Percentiles rank a stretch among this genome's conserved stretches.
Conservation (phyloP, 495 filamentous ascomycete genomes). For the Evernia prunastri region DNA sequence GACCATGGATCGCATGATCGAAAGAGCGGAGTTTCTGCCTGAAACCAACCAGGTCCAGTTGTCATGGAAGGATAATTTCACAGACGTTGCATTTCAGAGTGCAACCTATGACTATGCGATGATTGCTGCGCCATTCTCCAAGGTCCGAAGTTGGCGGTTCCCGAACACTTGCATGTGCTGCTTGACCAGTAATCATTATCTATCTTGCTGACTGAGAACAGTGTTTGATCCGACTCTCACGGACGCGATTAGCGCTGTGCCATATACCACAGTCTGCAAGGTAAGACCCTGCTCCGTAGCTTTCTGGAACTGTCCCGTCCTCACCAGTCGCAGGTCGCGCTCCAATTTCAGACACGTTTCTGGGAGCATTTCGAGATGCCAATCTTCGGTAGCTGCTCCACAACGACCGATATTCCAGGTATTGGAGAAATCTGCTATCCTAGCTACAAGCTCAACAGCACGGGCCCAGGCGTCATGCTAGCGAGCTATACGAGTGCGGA, state of each 20-base stretch:
- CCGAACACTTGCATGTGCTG: constrained; percentile 26
- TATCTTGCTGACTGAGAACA: neutral
- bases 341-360: neutral
- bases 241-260: neutral
- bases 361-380: neutral
- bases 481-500: constrained; percentile 48
- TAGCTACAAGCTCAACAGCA: neutral
- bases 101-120: constrained; percentile 59
- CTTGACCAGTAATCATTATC: neutral
- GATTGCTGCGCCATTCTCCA: constrained; percentile 55
- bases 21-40: constrained; percentile 39
- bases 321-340: neutral
- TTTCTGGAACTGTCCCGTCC: neutral
- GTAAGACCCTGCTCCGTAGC: neutral
- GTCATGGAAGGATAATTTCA: constrained; percentile 1
- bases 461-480: constrained; percentile 54
- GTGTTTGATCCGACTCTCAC: neutral
- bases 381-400: neutral
- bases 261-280: neutral
- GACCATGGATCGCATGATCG: constrained; percentile 47
- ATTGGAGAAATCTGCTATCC: neutral
- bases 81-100: constrained; percentile 34
- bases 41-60: constrained; percentile 1
- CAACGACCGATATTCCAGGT: neutral
- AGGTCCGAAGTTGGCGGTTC: constrained; percentile 48